A percentile compares a stretch with the other conserved stretches of the same genome.
phyloP scores from a whole-genome alignment of 192 early-diverging fungal genomes.

The Radiomyces spectabilis region DNA sequence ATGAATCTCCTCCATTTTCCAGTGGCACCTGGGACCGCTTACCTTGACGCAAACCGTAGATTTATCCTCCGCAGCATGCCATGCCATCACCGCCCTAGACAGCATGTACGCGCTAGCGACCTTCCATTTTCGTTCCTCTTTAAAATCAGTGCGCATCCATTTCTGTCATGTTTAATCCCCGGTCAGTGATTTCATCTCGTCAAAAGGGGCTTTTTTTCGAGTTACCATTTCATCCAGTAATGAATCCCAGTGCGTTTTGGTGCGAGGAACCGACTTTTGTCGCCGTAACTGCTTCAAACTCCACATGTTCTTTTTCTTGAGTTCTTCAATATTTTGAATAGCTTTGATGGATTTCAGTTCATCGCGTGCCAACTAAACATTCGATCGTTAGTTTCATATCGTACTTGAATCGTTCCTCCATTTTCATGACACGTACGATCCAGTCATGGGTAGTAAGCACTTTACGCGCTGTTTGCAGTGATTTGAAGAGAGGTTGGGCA shows the following conservation, averaged over 20 bases:
- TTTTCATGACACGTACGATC: too few relatives aligned
- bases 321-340: slow-evolving; percentile 56
- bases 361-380: slow-evolving; percentile 60
- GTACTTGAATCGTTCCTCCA: too few relatives aligned
- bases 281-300: slow-evolving; percentile 65
- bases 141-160: slow-evolving; percentile 78
- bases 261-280: slow-evolving; percentile 40
- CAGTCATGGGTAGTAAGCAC: slow-evolving; percentile 66
- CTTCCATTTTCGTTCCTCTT: slow-evolving; percentile 79
- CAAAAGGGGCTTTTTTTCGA: neutral
- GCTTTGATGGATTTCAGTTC: slow-evolving; percentile 59
- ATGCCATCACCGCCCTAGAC: slow-evolving; percentile 60
- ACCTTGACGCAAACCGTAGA: slow-evolving; percentile 57
- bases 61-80: slow-evolving; percentile 66
- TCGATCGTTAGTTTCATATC: too few relatives aligned
- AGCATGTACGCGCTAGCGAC: slow-evolving; percentile 61
- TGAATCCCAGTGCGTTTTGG: slow-evolving; percentile 65
- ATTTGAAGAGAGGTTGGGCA: slow-evolving; percentile 46
- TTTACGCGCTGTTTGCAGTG: slow-evolving; percentile 58
- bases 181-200: neutral
- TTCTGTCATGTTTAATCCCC: slow-evolving; percentile 30
- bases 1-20: neutral
- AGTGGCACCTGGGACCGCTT: slow-evolving; percentile 10
- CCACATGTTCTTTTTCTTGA: slow-evolving; percentile 61
- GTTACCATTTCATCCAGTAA: slow-evolving; percentile 75